phyloP scores from a whole-genome alignment of 2,329 filamentous ascomycete species.

The Clonostachys sp. region DNA sequence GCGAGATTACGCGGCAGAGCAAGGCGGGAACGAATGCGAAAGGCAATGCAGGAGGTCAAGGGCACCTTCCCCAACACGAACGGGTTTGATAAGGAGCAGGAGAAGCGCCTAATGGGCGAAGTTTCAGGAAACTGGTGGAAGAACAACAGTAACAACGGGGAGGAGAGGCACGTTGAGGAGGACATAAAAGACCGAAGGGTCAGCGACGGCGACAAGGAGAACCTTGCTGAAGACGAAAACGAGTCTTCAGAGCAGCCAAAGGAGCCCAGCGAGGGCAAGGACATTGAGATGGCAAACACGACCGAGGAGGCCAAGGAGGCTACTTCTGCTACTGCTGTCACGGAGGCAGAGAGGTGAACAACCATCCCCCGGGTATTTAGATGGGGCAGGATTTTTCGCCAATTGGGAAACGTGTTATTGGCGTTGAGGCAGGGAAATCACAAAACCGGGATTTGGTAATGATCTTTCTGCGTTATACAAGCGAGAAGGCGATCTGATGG shows the following conservation, averaged over 20 bases:
- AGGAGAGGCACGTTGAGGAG: constrained; percentile 10
- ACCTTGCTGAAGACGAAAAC: constrained; percentile 16
- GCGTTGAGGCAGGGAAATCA: neutral
- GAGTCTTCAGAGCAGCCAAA: constrained; percentile 4
- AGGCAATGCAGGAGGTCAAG: constrained; percentile 48
- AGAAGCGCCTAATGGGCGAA: constrained; percentile 18
- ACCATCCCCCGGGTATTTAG: no score
- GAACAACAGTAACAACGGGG: constrained; percentile 7
- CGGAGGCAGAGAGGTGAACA: constrained; percentile 2
- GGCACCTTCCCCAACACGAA: constrained; percentile 20
- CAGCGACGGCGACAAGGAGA: constrained; percentile 43
- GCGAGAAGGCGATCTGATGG: neutral
- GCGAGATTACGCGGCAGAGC: constrained; percentile 51
- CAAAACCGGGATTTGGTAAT: neutral
- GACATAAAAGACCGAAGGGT: constrained; percentile 16
- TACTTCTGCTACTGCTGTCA: neutral
- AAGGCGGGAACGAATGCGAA: constrained; percentile 50
- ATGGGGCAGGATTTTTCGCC: no score
- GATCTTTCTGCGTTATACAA: neutral
- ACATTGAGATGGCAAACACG: constrained; percentile 23
- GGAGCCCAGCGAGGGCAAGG: constrained; percentile 11
- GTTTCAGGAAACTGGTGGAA: constrained; percentile 26
- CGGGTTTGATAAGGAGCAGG: constrained; percentile 14
- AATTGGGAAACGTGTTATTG: no score
- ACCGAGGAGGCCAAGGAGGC: constrained; percentile 1